These are phyloP conservation scores for Paraphoma sp. DNA, from an alignment of 2,329 filamentous ascomycete genomes.

Conservation along the genomic window DNA sequence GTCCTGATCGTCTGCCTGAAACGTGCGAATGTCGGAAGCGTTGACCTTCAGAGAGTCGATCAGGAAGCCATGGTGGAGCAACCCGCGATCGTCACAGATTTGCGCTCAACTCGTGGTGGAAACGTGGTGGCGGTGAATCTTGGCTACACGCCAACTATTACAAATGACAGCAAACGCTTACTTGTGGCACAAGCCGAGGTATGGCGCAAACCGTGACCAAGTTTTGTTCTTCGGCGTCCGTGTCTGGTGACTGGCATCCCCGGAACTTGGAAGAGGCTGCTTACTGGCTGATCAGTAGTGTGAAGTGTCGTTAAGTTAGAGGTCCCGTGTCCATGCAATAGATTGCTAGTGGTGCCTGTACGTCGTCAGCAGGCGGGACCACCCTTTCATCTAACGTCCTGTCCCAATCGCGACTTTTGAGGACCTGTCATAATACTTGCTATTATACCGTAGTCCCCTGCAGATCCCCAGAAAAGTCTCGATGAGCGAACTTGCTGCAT, in stretches of 20 bases:
- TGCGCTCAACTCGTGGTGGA: constrained; percentile 3
- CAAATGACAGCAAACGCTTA: background rate
- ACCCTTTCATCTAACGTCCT: constrained; percentile 3
- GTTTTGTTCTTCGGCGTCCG: background rate
- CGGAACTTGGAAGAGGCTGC: background rate
- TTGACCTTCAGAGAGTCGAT: background rate
- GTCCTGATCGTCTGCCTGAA: background rate
- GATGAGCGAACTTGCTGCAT: constrained; percentile 20
- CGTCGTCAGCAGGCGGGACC: constrained; percentile 7
- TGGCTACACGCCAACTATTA: constrained; percentile 4
- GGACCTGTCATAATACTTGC: background rate
- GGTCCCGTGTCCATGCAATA: constrained; percentile 5
- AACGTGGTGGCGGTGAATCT: constrained; percentile 15
- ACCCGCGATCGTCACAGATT: constrained; percentile 2
- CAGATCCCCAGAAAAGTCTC: constrained; percentile 16
- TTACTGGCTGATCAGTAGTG: background rate
- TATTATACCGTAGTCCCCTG: constrained; percentile 8
- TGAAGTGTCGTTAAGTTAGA: background rate
- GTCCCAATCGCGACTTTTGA: background rate
- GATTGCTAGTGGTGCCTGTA: background rate
- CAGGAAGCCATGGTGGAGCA: background rate
- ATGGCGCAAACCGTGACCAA: background rate
- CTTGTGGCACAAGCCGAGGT: background rate
- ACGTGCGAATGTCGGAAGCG: background rate
- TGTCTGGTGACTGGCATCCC: background rate